These are phyloP conservation scores for Ochromonas danica DNA, from an alignment of 108 stramenopile genomes.

Conservation along the genomic window DNA sequence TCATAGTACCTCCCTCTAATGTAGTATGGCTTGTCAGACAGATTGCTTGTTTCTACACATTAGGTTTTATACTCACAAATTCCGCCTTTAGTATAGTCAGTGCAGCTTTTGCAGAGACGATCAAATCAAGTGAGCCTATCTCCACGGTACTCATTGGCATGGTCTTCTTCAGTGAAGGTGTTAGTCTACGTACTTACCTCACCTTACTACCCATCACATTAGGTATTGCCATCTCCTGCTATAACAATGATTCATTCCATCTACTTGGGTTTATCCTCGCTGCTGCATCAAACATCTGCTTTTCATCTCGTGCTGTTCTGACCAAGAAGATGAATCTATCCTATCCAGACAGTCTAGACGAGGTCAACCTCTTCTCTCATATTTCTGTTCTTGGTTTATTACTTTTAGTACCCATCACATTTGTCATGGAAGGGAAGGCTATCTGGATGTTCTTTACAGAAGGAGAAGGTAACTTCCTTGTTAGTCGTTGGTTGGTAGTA, in stretches of 20 bases:
- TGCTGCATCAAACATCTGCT: conserved; percentile 30
- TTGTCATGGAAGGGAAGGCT: not conserved
- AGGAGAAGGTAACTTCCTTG: not conserved
- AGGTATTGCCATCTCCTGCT: conserved; percentile 30
- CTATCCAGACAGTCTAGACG: not conserved
- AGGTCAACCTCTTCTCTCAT: not conserved
- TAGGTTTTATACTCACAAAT: conserved; percentile 33
- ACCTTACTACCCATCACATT: conserved; percentile 19
- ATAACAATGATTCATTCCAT: conserved; percentile 21
- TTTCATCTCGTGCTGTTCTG: conserved; percentile 22
- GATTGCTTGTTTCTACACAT: conserved; percentile 22
- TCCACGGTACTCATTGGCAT: conserved; percentile 28
- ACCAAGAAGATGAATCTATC: not conserved
- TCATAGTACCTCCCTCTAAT: not conserved
- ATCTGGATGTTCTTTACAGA: not conserved
- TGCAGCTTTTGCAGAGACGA: conserved; percentile 29
- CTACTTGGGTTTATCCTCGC: conserved; percentile 31
- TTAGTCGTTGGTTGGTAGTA: not conserved
- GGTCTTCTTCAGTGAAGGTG: not conserved
- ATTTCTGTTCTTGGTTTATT: conserved; percentile 20
- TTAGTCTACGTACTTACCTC: not conserved
- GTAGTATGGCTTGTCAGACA: not conserved
- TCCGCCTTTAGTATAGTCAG: conserved; percentile 32
- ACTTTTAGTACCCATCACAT: not conserved
- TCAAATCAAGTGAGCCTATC: conserved; percentile 30